Percentiles rank a stretch among this genome's conserved stretches.
These are phyloP conservation scores for Microdochium bolleyi DNA, from an alignment of 2,329 filamentous ascomycete species.

Conservation along the genomic window DNA sequence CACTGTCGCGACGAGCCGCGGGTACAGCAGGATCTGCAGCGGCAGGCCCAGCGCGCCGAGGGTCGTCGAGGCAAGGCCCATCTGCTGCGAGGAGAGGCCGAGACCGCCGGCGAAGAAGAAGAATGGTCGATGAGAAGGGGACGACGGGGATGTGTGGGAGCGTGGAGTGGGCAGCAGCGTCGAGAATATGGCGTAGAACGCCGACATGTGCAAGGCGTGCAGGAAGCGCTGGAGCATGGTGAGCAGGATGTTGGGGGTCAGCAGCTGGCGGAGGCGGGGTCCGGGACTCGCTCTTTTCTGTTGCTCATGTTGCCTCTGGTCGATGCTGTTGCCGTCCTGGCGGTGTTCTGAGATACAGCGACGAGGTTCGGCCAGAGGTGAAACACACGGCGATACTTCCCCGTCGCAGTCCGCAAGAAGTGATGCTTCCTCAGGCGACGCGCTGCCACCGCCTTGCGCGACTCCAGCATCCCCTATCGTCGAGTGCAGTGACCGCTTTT, in stretches of 20 bases:
- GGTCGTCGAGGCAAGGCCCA: slow-evolving; percentile 72
- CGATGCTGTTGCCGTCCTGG: too few species aligned
- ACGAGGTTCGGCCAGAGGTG: too few species aligned
- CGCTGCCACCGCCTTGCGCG: too few species aligned
- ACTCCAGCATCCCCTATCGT: too few species aligned
- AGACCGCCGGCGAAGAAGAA: slow-evolving; percentile 68
- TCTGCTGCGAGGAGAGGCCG: slow-evolving; percentile 60
- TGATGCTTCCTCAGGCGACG: too few species aligned
- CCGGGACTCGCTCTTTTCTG: too few species aligned
- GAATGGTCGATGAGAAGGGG: slow-evolving; percentile 17
- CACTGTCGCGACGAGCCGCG: slow-evolving; percentile 54
- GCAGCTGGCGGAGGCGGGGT: background rate
- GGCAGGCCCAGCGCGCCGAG: slow-evolving; percentile 69
- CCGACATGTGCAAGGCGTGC: slow-evolving; percentile 64
- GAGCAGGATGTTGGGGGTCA: slow-evolving; percentile 35
- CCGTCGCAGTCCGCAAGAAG: too few species aligned
- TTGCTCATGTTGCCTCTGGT: too few species aligned
- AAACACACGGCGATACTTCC: too few species aligned
- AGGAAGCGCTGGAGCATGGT: slow-evolving; percentile 60
- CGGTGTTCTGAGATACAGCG: too few species aligned
- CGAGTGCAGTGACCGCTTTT: too few species aligned
- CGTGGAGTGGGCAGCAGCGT: slow-evolving; percentile 35
- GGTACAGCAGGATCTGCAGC: slow-evolving; percentile 66
- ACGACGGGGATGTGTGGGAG: slow-evolving; percentile 11
- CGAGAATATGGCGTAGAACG: slow-evolving; percentile 72